Base-by-base conservation (phyloP, 2,329 filamentous ascomycete genomes). In the Phaeoacremonium minimum region DNA sequence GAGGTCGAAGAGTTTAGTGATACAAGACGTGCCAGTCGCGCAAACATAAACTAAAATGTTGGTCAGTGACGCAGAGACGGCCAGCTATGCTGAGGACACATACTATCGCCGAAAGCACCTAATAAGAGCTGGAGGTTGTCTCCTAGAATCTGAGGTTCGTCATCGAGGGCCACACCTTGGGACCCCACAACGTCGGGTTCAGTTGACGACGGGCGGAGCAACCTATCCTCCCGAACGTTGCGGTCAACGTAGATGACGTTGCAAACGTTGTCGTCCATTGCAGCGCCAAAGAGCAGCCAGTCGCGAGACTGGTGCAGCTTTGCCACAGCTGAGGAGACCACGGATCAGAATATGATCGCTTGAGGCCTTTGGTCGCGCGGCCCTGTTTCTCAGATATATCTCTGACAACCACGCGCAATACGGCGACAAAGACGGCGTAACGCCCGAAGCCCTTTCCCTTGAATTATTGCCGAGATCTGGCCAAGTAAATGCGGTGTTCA, bases 231-330 rank as follows among this genome's bases (percentile, higher is more conserved):
- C 47, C 59, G 61, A 43, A 75, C 67, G 42, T 65, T 61, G 50
- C 71, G 71, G 60, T 78, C 73, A 49, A 80, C 73, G 47, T 79
- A 80, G 44, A 80, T 73, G 46, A 80, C 67, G 55, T 78, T 73
- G 55, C 73, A 78, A 41, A 64, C 61, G 51, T 70, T 66, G 53
- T 64, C 66, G 57, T 79, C 75, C 75, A 80, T 80, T 55, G 60
- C 69, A 64, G 63, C 61, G 63, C 65, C 60, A 55, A 63, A 59
- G 64, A 68, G 71, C 72, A 72, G 68, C 73, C 72, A 77, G 74
- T 74, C 75, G 70, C 60, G 57, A 66, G 73, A 77, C 73, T 66
- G 73, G 71, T 72, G 66, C 71, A 67, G 71, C 70, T 70, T 65
- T 64, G 62, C 70, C 71, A 35, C 35, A 36, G 17, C 64, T 66